Percentiles rank a stretch among this genome's conserved stretches.
Conservation (phyloP, 1,284 basidiomycete genomes). For the Bjerkandera adusta region DNA sequence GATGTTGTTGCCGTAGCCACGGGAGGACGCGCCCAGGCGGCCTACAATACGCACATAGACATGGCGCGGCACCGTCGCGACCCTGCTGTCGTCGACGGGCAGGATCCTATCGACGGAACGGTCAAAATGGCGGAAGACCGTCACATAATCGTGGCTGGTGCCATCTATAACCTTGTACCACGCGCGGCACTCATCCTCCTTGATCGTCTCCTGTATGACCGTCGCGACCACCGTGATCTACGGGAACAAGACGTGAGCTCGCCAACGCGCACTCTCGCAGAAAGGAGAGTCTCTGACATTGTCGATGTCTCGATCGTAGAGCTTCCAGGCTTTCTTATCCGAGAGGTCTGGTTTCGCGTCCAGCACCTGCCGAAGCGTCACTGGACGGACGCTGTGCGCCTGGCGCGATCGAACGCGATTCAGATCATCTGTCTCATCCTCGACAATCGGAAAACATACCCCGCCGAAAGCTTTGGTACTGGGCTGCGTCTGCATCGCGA, state of each 20-base stretch:
- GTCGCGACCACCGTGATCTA: slow-evolving; percentile 47
- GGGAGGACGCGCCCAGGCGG: slow-evolving; percentile 6
- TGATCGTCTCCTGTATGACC: slow-evolving; percentile 44
- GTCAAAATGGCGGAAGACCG: slow-evolving; percentile 7
- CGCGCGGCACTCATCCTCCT: slow-evolving; percentile 43
- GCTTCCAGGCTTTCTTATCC: slow-evolving; percentile 45
- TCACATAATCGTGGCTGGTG: slow-evolving; percentile 29
- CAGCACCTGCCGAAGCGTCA: slow-evolving; percentile 60
- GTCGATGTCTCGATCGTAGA: slow-evolving; percentile 49
- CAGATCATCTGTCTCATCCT: too few relatives aligned
- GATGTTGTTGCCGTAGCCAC: slow-evolving; percentile 29
- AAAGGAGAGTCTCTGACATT: slow-evolving; percentile 17
- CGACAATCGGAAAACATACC: too few relatives aligned
- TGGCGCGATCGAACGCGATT: too few relatives aligned
- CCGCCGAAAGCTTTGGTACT: too few relatives aligned
- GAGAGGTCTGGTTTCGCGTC: slow-evolving; percentile 47
- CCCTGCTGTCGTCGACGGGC: background rate
- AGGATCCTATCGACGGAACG: background rate
- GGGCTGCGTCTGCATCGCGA: too few relatives aligned
- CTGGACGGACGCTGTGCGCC: slow-evolving; percentile 60
- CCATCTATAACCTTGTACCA: slow-evolving; percentile 39
- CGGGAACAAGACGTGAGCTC: background rate
- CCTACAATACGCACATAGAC: slow-evolving; percentile 27
- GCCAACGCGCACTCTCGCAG: slow-evolving; percentile 31
- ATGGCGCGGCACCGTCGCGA: background rate